These are phyloP conservation scores for Fusarium longipes DNA, from an alignment of 2,329 filamentous ascomycete species.

Conservation along the genomic window DNA sequence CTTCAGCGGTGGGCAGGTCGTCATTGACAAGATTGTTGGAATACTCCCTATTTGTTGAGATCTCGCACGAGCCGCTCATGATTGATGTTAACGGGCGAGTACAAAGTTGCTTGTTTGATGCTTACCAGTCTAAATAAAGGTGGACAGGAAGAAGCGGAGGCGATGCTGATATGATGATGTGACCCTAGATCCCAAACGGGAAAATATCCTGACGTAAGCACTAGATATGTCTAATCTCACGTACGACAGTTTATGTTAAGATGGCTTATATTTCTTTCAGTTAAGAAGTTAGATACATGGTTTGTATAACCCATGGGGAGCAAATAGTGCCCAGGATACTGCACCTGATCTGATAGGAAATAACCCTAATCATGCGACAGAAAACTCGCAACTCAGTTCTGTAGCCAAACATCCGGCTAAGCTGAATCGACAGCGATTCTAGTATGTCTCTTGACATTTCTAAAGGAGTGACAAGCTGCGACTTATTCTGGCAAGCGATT, in stretches of 20 bases:
- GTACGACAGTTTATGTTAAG: too few relatives aligned
- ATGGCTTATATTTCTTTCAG: not conserved
- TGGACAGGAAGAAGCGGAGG: not conserved
- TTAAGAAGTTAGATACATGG: too few relatives aligned
- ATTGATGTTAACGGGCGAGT: rapidly evolving
- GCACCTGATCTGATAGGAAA: not conserved
- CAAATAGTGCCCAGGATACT: not conserved
- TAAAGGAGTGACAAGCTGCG: constrained; percentile 7
- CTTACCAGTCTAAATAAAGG: not conserved
- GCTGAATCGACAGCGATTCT: not conserved
- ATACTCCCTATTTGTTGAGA: not conserved
- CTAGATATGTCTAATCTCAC: not conserved
- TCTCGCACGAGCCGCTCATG: constrained; percentile 10
- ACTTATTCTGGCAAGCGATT: constrained; percentile 23
- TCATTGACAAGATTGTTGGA: constrained; percentile 11
- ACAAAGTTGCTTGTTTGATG: not conserved
- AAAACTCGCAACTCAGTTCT: too few relatives aligned
- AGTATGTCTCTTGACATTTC: constrained; percentile 24
- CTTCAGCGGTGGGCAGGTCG: not conserved
- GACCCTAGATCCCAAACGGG: not conserved
- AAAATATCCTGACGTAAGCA: not conserved
- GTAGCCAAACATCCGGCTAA: not conserved
- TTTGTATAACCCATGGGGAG: too few relatives aligned
- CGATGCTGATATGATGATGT: not conserved
- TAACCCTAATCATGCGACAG: too few relatives aligned